A percentile compares a stretch with the other conserved stretches of the same genome.
These are phyloP conservation scores for Penicillium verhagenii DNA, from an alignment of 495 filamentous ascomycete genomes.

Conservation along the genomic window DNA sequence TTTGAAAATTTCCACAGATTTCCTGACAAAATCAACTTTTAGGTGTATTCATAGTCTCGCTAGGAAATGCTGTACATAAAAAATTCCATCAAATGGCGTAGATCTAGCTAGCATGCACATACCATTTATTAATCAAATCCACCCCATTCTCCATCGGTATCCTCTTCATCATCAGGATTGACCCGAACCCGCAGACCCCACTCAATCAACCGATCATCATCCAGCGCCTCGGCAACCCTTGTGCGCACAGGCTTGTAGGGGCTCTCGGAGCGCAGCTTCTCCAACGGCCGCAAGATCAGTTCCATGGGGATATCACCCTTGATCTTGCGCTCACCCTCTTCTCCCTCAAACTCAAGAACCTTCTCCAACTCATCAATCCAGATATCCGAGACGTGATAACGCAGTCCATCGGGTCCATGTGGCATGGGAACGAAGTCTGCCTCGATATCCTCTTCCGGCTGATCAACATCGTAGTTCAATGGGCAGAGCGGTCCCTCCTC, in stretches of 20 bases:
- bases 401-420: constrained; percentile 69
- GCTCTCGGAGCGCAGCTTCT: constrained; percentile 53
- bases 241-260: constrained; percentile 69
- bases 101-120: background rate
- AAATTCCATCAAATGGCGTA: background rate
- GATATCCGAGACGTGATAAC: constrained; percentile 86
- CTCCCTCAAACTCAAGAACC: constrained; percentile 53
- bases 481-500: constrained; percentile 45
- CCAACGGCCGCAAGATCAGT: constrained; percentile 58
- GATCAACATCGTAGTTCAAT: constrained; percentile 43
- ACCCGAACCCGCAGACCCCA: constrained; percentile 50
- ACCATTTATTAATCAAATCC: constrained; percentile 61
- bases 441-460: constrained; percentile 30
- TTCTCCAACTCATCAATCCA: constrained; percentile 85
- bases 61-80: constrained; percentile 26
- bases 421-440: constrained; percentile 42
- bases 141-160: constrained; percentile 63
- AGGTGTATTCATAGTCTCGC: constrained; percentile 18
- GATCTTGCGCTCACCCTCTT: constrained; percentile 33
- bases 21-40: constrained; percentile 9
- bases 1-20: background rate
- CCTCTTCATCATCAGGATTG: constrained; percentile 43
- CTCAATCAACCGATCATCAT: constrained; percentile 68
- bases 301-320: constrained; percentile 47
- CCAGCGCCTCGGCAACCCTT: constrained; percentile 68